Evolutionary conservation across 108 stramenopile genomes (phyloP).

Genomic region (Seminavis robusta): DNA sequence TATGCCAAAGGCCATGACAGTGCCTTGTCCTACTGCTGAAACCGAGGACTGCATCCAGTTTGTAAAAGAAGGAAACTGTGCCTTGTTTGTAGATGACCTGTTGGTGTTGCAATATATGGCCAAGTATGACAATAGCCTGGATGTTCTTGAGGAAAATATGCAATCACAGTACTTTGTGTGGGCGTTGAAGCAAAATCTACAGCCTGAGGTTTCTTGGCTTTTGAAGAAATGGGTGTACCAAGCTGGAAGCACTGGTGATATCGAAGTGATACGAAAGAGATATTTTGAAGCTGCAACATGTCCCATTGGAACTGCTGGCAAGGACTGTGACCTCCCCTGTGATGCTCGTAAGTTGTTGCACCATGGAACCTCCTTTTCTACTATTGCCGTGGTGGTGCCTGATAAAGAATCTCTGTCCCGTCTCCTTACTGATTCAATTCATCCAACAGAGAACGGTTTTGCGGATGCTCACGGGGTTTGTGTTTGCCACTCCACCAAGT

Average conservation of each 20-base stretch:
- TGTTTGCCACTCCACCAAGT: slow-evolving; percentile 5
- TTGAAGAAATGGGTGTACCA: slow-evolving; percentile 15
- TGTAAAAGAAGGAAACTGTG: not conserved
- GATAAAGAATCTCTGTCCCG: too few species aligned
- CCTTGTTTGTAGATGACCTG: not conserved
- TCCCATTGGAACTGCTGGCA: slow-evolving; percentile 16
- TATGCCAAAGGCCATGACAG: not conserved
- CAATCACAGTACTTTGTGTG: not conserved
- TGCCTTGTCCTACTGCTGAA: not conserved
- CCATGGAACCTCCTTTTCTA: too few species aligned
- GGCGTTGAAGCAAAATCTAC: not conserved
- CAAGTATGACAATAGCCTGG: not conserved
- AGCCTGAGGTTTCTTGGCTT: not conserved
- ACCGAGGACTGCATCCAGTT: not conserved
- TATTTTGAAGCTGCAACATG: slow-evolving; percentile 10
- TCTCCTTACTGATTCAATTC: too few species aligned
- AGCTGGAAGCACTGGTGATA: not conserved
- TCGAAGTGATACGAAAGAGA: slow-evolving; percentile 4
- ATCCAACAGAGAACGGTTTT: not conserved
- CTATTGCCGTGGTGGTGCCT: too few species aligned
- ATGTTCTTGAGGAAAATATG: not conserved
- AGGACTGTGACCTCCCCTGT: slow-evolving; percentile 9
- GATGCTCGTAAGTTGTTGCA: too few species aligned
- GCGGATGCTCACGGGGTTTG: slow-evolving; percentile 5
- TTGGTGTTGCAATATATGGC: not conserved